These are phyloP conservation scores for Venturia asperata DNA, from an alignment of 2,329 filamentous ascomycete species.

Conservation along the genomic window DNA sequence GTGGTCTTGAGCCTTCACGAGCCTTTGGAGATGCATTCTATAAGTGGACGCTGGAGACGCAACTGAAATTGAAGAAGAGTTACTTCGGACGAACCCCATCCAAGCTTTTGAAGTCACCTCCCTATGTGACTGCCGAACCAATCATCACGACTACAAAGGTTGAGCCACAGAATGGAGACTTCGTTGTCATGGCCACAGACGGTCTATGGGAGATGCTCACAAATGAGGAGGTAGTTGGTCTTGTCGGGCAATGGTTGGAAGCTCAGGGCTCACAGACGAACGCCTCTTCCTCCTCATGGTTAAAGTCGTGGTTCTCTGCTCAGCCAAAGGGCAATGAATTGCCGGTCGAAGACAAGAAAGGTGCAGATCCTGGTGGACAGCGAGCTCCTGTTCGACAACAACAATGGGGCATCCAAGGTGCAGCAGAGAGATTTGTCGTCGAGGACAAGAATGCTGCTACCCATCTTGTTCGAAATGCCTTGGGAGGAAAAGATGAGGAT, in stretches of 20 bases:
- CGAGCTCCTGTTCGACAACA: conserved; percentile 79
- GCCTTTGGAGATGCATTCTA: conserved; percentile 96
- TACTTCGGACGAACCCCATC: conserved; percentile 83
- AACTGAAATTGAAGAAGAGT: conserved; percentile 69
- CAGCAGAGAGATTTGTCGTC: conserved; percentile 79
- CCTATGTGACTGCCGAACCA: conserved; percentile 95
- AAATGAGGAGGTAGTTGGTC: conserved; percentile 93
- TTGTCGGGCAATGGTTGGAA: conserved; percentile 96
- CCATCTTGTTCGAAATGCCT: conserved; percentile 87
- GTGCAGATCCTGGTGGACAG: conserved; percentile 55
- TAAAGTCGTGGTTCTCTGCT: conserved; percentile 61
- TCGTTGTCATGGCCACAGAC: conserved; percentile 92
- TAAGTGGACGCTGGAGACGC: conserved; percentile 86
- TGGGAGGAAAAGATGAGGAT: conserved; percentile 88
- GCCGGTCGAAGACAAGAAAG: conserved; percentile 61
- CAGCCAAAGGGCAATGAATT: conserved; percentile 47
- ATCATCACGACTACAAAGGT: conserved; percentile 90
- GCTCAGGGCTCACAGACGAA: conserved; percentile 37
- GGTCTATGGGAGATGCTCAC: conserved; percentile 99
- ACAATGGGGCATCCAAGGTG: conserved; percentile 79
- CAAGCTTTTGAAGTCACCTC: conserved; percentile 75
- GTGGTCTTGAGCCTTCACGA: conserved; percentile 83
- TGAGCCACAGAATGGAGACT: conserved; percentile 82
- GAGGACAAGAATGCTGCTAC: conserved; percentile 96
- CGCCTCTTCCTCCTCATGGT: conserved; percentile 50